A percentile compares a stretch with the other conserved stretches of the same genome.
Conservation (phyloP, 2,329 filamentous ascomycete genomes). For the Coniochaeta sp. region DNA sequence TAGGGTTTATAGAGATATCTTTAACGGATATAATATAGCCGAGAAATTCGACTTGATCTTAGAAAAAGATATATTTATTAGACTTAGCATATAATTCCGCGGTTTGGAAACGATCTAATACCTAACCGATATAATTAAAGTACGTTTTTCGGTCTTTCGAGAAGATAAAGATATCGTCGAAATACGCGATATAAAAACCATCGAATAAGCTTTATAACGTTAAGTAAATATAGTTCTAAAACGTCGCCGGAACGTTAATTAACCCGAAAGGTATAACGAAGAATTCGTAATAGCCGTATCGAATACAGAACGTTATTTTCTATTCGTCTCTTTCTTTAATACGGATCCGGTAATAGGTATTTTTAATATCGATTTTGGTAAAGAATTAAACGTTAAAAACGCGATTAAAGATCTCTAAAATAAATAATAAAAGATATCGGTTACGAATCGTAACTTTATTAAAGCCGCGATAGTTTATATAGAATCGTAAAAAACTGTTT, state of each 20-base stretch:
- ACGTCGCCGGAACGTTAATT: conserved; percentile 8
- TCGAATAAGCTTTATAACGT: conserved; percentile 1
- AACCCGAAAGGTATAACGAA: conserved; percentile 18
- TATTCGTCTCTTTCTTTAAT: too few species aligned
- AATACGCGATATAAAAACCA: conserved; percentile 3
- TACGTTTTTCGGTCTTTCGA: conserved; percentile 1
- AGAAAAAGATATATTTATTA: background rate
- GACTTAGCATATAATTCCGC: too few species aligned
- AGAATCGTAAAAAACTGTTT: too few species aligned
- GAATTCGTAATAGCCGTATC: conserved; percentile 10
- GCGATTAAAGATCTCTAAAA: too few species aligned
- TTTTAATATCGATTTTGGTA: too few species aligned
- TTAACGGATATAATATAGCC: background rate
- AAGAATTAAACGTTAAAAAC: too few species aligned
- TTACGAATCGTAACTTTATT: too few species aligned
- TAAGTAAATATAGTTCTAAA: conserved; percentile 10
- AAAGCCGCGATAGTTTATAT: too few species aligned
- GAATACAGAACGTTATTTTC: too few species aligned
- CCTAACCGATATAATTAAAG: background rate
- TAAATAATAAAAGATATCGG: too few species aligned
- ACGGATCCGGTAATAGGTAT: too few species aligned
- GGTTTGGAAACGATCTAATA: too few species aligned
- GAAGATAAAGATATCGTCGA: conserved; percentile 6
- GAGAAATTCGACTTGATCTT: background rate
- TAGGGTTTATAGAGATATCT: background rate